Evolutionary conservation across 2,329 filamentous ascomycete species (phyloP), one percentile per base, ranked within the genome.

Genomic region (Xylariaceae sp.): DNA sequence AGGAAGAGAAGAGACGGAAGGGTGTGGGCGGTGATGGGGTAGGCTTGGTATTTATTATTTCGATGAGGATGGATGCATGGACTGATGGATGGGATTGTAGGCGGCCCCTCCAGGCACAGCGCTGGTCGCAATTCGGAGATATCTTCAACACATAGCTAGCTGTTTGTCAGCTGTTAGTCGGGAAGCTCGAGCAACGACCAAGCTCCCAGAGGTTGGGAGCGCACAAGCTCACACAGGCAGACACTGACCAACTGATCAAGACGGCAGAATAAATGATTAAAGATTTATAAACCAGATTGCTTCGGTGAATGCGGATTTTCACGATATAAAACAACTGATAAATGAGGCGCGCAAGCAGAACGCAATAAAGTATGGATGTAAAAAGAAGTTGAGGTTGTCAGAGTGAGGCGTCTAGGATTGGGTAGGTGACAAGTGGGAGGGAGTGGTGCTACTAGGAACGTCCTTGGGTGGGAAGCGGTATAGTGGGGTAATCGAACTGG

Each of bases 91-190:
- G 52, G 48, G 34, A 45, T 50, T 46, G 47, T n/a, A n/a, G n/a
- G n/a, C n/a, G n/a, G 53, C 55, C 48, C 56, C 27, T 32, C 59
- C 56, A n/a, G n/a, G n/a, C 54, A 52, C 55, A 52, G 52, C 48
- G 59, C 60, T 60, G 59, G 59, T 55, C 59, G 59, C 60, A 54
- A 60, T 54, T 53, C 49, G 50, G 34, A 40, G 27, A 42, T 55
- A 52, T 52, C 63, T 68, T n/a, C n/a, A 68, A 63, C 62, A 64
- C 67, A 69, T 69, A 56, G 56, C 64, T 60, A 59, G 64, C 56
- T 44, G 27, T 16, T 4, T 50, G 49, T 45, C n/a, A n/a, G n/a
- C 44, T 47, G 51, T 57, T 49, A 59, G 64, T 58, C 41, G 35
- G 16, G 27, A 42, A 58, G 52, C 53, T 52, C 44, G 36, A 42